These are phyloP conservation scores for Bruguiera hainesii DNA, from an alignment of 441 rosid species.

Conservation along the genomic window DNA sequence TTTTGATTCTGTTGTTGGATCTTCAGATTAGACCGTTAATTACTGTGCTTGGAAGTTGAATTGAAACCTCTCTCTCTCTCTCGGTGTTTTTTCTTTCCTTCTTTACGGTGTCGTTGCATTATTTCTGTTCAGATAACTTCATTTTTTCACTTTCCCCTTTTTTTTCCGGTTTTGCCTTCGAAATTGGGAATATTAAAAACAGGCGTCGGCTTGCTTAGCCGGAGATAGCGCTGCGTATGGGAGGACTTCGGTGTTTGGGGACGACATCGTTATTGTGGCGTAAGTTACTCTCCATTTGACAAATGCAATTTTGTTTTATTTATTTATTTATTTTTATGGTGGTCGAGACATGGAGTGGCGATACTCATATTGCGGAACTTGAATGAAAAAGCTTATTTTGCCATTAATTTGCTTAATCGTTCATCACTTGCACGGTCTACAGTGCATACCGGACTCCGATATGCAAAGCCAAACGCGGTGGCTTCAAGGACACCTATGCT, in stretches of 20 bases:
- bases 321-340: background rate
- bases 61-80: too few species aligned
- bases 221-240: slow-evolving; percentile 91
- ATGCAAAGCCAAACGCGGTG: slow-evolving; percentile 90
- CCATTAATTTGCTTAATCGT: background rate
- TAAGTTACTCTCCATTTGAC: slow-evolving; percentile 30
- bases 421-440: background rate
- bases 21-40: background rate
- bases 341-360: too few species aligned
- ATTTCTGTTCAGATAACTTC: background rate
- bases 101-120: background rate
- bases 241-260: slow-evolving; percentile 66
- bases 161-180: too few species aligned
- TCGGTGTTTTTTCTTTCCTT: background rate
- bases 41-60: too few species aligned
- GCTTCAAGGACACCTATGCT: slow-evolving; percentile 89
- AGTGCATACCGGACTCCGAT: slow-evolving; percentile 88
- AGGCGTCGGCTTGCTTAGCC: slow-evolving; percentile 84
- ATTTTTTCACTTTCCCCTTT: too few species aligned
- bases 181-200: too few species aligned
- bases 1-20: background rate
- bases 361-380: background rate
- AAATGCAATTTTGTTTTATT: too few species aligned
- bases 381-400: background rate
- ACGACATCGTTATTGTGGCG: slow-evolving; percentile 94